These are phyloP conservation scores for Phytophthora citricola DNA, from an alignment of 352 stramenopile genomes.

Conservation along the genomic window DNA sequence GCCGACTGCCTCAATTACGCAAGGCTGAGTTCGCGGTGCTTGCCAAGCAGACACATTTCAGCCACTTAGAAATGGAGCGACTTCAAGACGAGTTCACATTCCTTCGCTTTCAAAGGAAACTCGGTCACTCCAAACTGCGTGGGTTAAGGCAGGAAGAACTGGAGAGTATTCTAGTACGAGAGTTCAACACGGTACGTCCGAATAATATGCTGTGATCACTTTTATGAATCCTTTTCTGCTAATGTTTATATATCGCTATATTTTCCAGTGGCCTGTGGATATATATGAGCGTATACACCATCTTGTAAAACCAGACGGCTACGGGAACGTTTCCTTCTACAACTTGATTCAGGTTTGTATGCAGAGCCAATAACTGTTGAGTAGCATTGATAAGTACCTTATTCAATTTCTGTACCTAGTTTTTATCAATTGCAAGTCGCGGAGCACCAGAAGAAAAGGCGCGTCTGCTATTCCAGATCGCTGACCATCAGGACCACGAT, in stretches of 20 bases:
- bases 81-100: slow-evolving; percentile 79
- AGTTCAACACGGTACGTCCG: slow-evolving; percentile 50
- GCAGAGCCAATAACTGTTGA: background rate
- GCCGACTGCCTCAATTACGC: slow-evolving; percentile 53
- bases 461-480: slow-evolving; percentile 57
- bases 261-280: slow-evolving; percentile 50
- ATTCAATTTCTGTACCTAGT: slow-evolving; percentile 21
- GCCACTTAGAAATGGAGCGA: slow-evolving; percentile 51
- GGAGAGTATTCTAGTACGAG: slow-evolving; percentile 55
- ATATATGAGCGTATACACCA: slow-evolving; percentile 52
- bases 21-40: slow-evolving; percentile 64
- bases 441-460: slow-evolving; percentile 59
- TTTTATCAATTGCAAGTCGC: slow-evolving; percentile 51
- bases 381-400: background rate
- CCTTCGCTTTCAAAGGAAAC: slow-evolving; percentile 56
- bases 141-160: slow-evolving; percentile 62
- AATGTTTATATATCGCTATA: slow-evolving; percentile 1
- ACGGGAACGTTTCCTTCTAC: slow-evolving; percentile 70
- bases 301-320: slow-evolving; percentile 59
- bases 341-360: slow-evolving; percentile 61
- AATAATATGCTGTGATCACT: background rate
- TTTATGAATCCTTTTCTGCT: background rate
- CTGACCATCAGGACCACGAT: slow-evolving; percentile 34
- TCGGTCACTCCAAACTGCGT: slow-evolving; percentile 47
- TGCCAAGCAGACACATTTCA: slow-evolving; percentile 59